Evolutionary conservation across 2,329 filamentous ascomycete genomes (phyloP).

Genomic region (Ceratocystis cubensis): DNA sequence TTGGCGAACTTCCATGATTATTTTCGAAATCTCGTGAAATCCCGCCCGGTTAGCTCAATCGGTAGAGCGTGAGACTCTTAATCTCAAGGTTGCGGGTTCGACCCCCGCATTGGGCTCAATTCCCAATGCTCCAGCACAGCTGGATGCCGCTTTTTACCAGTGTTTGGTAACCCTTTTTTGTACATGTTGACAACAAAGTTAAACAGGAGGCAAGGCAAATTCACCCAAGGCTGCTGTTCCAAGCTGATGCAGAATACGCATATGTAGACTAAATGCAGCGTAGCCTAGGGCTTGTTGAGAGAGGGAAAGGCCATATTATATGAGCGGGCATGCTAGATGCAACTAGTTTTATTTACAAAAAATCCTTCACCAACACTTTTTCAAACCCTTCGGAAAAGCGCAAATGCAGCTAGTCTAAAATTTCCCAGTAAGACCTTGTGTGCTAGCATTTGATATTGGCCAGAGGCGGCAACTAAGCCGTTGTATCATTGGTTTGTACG

Average conservation of each 20-base stretch:
- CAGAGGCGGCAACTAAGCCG: background rate
- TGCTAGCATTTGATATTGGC: background rate
- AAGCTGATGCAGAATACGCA: background rate
- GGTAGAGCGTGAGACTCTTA: conserved; percentile 64
- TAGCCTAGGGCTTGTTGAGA: background rate
- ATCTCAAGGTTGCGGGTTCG: conserved; percentile 35
- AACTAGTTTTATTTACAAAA: too few relatives aligned
- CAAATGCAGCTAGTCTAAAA: too few relatives aligned
- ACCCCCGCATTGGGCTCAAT: conserved; percentile 28
- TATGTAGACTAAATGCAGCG: background rate
- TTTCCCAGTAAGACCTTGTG: too few relatives aligned
- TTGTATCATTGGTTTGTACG: too few relatives aligned
- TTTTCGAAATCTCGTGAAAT: background rate
- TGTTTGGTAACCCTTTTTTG: conserved; percentile 3
- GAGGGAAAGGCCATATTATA: too few relatives aligned
- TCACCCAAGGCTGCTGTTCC: too few relatives aligned
- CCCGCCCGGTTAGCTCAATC: conserved; percentile 51
- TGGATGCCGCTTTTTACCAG: conserved; percentile 12
- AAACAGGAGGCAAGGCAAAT: too few relatives aligned
- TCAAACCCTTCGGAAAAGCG: too few relatives aligned
- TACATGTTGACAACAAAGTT: background rate
- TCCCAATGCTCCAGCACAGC: conserved; percentile 21
- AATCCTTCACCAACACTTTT: too few relatives aligned
- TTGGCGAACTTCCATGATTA: too few relatives aligned
- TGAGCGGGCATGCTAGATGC: too few relatives aligned